Percentiles rank a stretch among this genome's conserved stretches.
These are phyloP conservation scores for Musa beccarii DNA, from an alignment of 176 grass and related monocot genomes.

Conservation along the genomic window DNA sequence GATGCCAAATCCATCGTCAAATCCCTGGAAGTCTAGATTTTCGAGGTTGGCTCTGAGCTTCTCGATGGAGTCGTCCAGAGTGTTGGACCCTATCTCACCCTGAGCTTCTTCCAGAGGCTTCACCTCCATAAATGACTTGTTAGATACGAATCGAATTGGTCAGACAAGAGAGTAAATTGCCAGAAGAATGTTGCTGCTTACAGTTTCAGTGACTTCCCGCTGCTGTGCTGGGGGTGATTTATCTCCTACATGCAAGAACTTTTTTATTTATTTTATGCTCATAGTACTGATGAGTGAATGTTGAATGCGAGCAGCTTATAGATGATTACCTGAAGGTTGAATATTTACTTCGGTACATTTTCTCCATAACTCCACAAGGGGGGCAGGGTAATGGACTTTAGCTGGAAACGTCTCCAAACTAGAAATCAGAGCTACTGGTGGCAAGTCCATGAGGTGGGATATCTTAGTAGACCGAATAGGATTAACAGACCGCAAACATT, in stretches of 20 bases:
- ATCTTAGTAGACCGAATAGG: constrained; percentile 36
- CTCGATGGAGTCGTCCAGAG: constrained; percentile 44
- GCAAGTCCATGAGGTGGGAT: constrained; percentile 53
- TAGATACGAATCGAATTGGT: constrained; percentile 15
- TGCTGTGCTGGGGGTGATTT: constrained; percentile 31
- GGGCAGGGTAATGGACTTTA: constrained; percentile 58
- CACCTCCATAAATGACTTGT: constrained; percentile 25
- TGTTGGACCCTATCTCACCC: constrained; percentile 29
- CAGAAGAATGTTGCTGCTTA: constrained; percentile 10
- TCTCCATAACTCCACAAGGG: constrained; percentile 53
- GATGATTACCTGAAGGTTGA: constrained; percentile 42
- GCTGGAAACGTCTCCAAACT: constrained; percentile 23
- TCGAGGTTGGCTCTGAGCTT: constrained; percentile 42
- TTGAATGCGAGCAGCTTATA: background rate
- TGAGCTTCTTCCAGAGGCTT: constrained; percentile 48
- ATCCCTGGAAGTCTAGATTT: constrained; percentile 29
- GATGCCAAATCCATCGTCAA: constrained; percentile 28
- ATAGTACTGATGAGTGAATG: constrained; percentile 5
- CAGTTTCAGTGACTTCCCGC: constrained; percentile 33
- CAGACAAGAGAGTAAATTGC: constrained; percentile 2
- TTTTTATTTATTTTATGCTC: constrained; percentile 19
- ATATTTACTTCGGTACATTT: constrained; percentile 38
- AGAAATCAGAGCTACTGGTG: constrained; percentile 44
- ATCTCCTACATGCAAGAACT: constrained; percentile 28
- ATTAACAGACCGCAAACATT: constrained; percentile 40